Evolutionary conservation across 495 filamentous ascomycete genomes (phyloP).

Genomic region (Penicillium cataractarum): DNA sequence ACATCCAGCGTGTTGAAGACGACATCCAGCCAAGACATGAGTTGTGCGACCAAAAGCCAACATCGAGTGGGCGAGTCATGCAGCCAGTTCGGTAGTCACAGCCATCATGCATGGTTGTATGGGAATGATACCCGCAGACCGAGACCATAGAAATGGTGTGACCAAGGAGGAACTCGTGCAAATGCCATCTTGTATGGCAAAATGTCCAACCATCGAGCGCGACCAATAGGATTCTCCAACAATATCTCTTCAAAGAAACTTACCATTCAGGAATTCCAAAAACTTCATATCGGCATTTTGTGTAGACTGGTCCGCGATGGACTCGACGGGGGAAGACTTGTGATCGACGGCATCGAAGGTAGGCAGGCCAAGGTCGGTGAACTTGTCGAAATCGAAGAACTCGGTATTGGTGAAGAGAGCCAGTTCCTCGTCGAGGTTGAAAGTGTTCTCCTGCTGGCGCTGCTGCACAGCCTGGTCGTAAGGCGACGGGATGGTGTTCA

Average conservation of each 20-base stretch:
- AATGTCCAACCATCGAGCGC: slow-evolving; percentile 18
- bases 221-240: slow-evolving; percentile 16
- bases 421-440: slow-evolving; percentile 73
- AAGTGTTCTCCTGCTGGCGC: slow-evolving; percentile 54
- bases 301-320: slow-evolving; percentile 19
- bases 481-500: slow-evolving; percentile 75
- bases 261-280: slow-evolving; percentile 49
- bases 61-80: slow-evolving; percentile 1
- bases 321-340: slow-evolving; percentile 29
- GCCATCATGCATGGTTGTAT: slow-evolving; percentile 7
- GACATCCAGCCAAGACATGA: slow-evolving; percentile 21
- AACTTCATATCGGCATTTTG: slow-evolving; percentile 46
- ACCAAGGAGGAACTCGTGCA: slow-evolving; percentile 14
- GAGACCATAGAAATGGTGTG: slow-evolving; percentile 19
- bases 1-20: slow-evolving; percentile 18
- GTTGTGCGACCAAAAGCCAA: background rate
- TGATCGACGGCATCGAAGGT: slow-evolving; percentile 41
- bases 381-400: slow-evolving; percentile 82
- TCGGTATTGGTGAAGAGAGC: slow-evolving; percentile 85
- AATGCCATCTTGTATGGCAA: slow-evolving; percentile 3
- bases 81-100: background rate
- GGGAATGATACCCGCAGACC: slow-evolving; percentile 3
- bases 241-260: slow-evolving; percentile 29
- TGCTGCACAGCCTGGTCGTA: slow-evolving; percentile 65
- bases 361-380: slow-evolving; percentile 47